These are phyloP conservation scores for Lathyrus oleraceus DNA, from an alignment of 306 rosid species.

Conservation along the genomic window DNA sequence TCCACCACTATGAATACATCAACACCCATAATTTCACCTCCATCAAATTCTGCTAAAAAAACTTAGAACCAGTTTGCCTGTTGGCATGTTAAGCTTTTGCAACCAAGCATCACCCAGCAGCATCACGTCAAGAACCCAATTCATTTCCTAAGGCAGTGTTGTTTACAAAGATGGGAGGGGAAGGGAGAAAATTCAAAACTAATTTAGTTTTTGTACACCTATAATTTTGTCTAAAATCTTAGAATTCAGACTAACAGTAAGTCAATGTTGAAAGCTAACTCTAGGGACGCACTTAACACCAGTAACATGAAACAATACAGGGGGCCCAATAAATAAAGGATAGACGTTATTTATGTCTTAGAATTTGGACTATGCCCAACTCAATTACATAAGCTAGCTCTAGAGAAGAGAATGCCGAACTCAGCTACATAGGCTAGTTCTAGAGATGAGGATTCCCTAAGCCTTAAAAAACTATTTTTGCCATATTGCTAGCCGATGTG, in stretches of 20 bases:
- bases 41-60: background rate
- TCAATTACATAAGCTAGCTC: background rate
- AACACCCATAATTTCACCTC: background rate
- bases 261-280: background rate
- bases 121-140: constrained; percentile 13
- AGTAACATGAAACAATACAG: background rate
- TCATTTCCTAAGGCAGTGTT: background rate
- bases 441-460: background rate
- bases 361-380: background rate
- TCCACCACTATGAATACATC: background rate
- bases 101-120: background rate
- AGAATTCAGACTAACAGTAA: background rate
- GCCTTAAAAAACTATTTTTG: background rate
- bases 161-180: background rate
- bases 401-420: background rate
- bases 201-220: background rate
- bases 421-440: background rate
- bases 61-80: background rate
- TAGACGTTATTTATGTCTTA: background rate
- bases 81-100: background rate
- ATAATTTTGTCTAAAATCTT: background rate
- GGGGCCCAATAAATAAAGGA: background rate
- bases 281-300: background rate
- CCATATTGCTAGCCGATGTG: background rate
- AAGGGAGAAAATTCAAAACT: background rate